phyloP scores from a whole-genome alignment of 441 rosid genomes.

The Raphanus hybrid region DNA sequence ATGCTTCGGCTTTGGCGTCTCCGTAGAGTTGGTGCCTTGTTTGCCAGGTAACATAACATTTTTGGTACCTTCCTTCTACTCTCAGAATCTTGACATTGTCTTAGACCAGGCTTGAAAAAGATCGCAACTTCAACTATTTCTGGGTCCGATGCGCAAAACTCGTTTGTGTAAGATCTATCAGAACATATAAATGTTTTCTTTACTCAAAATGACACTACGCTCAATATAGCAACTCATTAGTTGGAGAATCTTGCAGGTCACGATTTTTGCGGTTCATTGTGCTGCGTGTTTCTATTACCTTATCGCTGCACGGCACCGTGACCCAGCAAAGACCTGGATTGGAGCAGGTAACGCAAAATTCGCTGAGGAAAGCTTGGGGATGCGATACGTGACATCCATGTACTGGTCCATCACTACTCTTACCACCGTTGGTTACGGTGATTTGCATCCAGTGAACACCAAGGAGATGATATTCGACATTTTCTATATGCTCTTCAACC shows the following conservation, averaged over 20 bases:
- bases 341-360: slow-evolving; percentile 55
- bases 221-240: slow-evolving; percentile 8
- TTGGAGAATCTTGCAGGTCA: slow-evolving; percentile 57
- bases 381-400: slow-evolving; percentile 77
- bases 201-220: not conserved
- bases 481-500: slow-evolving; percentile 85
- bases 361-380: slow-evolving; percentile 58
- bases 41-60: slow-evolving; percentile 57
- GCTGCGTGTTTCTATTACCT: slow-evolving; percentile 87
- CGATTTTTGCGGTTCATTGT: slow-evolving; percentile 79
- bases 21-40: slow-evolving; percentile 83
- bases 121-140: slow-evolving; percentile 79
- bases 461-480: slow-evolving; percentile 81
- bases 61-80: not conserved
- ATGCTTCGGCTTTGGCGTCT: slow-evolving; percentile 98
- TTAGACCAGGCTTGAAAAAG: slow-evolving; percentile 77
- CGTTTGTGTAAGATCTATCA: slow-evolving; percentile 63
- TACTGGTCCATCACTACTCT: slow-evolving; percentile 94
- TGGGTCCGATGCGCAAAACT: slow-evolving; percentile 90
- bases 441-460: slow-evolving; percentile 83
- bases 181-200: not conserved
- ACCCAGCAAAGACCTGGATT: slow-evolving; percentile 72
- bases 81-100: not conserved
- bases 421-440: slow-evolving; percentile 89
- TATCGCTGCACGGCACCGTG: slow-evolving; percentile 63